These are phyloP conservation scores for Annulohypoxylon maeteangense DNA, from an alignment of 495 filamentous ascomycete species.

Conservation along the genomic window DNA sequence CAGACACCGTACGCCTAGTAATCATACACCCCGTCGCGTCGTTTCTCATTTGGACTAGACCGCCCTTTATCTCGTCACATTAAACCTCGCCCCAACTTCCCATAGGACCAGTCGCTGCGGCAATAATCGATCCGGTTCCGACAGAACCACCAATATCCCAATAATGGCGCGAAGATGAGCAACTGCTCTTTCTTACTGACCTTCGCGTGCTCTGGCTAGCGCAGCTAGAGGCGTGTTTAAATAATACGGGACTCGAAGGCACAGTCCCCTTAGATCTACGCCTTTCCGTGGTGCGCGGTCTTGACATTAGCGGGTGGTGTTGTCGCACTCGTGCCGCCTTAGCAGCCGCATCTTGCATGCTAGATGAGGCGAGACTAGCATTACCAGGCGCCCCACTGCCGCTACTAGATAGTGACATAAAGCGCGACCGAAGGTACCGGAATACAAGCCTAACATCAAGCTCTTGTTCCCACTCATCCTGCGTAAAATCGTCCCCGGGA, in stretches of 20 bases:
- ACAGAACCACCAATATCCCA: slow-evolving; percentile 88
- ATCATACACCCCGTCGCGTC: slow-evolving; percentile 25
- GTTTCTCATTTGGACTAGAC: slow-evolving; percentile 27
- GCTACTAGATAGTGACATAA: slow-evolving; percentile 58
- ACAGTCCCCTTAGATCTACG: slow-evolving; percentile 63
- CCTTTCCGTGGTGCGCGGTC: slow-evolving; percentile 60
- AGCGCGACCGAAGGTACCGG: slow-evolving; percentile 81
- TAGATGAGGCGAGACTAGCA: slow-evolving; percentile 59
- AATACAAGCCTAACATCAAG: slow-evolving; percentile 90
- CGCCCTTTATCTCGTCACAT: slow-evolving; percentile 23
- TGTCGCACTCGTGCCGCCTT: slow-evolving; percentile 85
- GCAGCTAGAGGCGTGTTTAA: slow-evolving; percentile 73
- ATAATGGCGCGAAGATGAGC: slow-evolving; percentile 71
- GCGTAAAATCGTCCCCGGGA: slow-evolving; percentile 52
- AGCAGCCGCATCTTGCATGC: slow-evolving; percentile 72
- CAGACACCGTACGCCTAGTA: slow-evolving; percentile 28
- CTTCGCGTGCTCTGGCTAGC: slow-evolving; percentile 81
- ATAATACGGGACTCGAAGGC: slow-evolving; percentile 57
- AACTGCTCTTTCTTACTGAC: slow-evolving; percentile 66
- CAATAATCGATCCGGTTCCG: slow-evolving; percentile 75
- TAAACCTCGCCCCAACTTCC: slow-evolving; percentile 78
- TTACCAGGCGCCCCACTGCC: slow-evolving; percentile 44
- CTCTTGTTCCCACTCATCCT: slow-evolving; percentile 89
- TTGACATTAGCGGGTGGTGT: slow-evolving; percentile 83
- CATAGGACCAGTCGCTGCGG: slow-evolving; percentile 69